A percentile compares a stretch with the other conserved stretches of the same genome.
Conservation (phyloP, 75 land plant genomes). For the Chamaecyparis obtusa region DNA sequence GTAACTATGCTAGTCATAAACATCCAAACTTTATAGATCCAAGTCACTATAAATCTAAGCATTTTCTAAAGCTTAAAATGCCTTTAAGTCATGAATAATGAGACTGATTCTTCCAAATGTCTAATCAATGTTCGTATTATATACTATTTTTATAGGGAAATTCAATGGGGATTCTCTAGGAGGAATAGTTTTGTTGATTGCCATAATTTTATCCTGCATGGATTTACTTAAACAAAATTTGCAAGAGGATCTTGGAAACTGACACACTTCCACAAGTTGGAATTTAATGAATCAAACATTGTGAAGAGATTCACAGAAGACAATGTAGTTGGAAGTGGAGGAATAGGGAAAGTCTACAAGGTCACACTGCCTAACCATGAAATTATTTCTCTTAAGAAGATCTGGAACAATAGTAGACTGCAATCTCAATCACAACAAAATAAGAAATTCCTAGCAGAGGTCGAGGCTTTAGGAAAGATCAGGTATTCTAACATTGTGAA, state of each 20-base stretch:
- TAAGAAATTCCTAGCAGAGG: constrained; percentile 53
- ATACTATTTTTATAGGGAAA: no score
- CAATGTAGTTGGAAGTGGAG: constrained; percentile 73
- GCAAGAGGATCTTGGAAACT: constrained; percentile 56
- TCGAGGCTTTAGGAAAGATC: constrained; percentile 53
- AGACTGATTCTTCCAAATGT: no score
- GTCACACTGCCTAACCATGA: constrained; percentile 21
- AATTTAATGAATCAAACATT: constrained; percentile 51
- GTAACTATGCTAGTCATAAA: no score
- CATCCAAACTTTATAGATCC: no score
- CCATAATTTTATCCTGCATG: background rate
- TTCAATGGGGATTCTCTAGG: no score
- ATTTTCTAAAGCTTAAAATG: no score
- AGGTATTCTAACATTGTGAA: constrained; percentile 71
- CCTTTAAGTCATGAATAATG: no score
- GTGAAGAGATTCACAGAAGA: constrained; percentile 41
- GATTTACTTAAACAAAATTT: constrained; percentile 6
- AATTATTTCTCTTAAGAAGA: constrained; percentile 53
- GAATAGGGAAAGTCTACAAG: constrained; percentile 71
- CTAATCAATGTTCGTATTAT: no score
- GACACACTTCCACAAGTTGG: constrained; percentile 67
- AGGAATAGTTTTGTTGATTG: constrained; percentile 6
- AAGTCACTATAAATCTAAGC: no score
- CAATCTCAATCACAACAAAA: constrained; percentile 21
- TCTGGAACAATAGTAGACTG: constrained; percentile 19